A percentile compares a stretch with the other conserved stretches of the same genome.
These are phyloP conservation scores for Ephemerocybe angulata DNA, from an alignment of 768 basidiomycete genomes.

Conservation along the genomic window DNA sequence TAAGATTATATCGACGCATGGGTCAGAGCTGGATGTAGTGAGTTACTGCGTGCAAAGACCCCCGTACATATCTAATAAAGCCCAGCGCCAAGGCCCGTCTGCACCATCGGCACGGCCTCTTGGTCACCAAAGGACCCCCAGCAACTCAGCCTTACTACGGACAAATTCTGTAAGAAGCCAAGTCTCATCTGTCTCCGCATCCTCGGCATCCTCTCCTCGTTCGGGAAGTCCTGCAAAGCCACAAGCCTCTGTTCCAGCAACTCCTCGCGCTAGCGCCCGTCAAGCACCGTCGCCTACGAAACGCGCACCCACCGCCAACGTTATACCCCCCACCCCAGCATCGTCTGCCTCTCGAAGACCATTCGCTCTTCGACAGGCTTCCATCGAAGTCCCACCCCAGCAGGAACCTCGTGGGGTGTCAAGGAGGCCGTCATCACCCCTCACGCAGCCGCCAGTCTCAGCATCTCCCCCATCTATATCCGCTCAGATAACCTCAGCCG, in stretches of 20 bases:
- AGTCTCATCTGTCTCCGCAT: constrained; percentile 25
- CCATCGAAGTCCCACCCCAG: constrained; percentile 33
- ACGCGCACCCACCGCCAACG: constrained; percentile 43
- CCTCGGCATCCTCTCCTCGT: constrained; percentile 56
- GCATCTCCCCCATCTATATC: constrained; percentile 13
- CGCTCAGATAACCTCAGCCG: constrained; percentile 17
- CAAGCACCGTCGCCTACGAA: constrained; percentile 54
- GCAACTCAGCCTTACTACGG: constrained; percentile 38
- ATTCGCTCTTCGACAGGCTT: constrained; percentile 39
- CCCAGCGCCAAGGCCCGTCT: constrained; percentile 18
- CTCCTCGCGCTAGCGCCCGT: constrained; percentile 8
- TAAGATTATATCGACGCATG: constrained; percentile 67
- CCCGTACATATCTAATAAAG: neutral
- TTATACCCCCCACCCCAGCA: constrained; percentile 13
- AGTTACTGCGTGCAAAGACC: neutral
- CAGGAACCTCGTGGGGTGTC: constrained; percentile 24
- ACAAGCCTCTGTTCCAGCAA: constrained; percentile 27
- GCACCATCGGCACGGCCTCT: constrained; percentile 16
- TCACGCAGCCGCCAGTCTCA: constrained; percentile 32
- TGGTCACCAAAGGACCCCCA: constrained; percentile 64
- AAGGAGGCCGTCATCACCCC: constrained; percentile 36
- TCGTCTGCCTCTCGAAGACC: constrained; percentile 39
- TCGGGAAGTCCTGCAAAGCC: constrained; percentile 63
- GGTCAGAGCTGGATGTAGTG: constrained; percentile 36
- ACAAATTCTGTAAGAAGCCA: constrained; percentile 35